Evolutionary conservation across 192 early-diverging fungal species (phyloP).

Genomic region (Globomyces pollinis-pini): DNA sequence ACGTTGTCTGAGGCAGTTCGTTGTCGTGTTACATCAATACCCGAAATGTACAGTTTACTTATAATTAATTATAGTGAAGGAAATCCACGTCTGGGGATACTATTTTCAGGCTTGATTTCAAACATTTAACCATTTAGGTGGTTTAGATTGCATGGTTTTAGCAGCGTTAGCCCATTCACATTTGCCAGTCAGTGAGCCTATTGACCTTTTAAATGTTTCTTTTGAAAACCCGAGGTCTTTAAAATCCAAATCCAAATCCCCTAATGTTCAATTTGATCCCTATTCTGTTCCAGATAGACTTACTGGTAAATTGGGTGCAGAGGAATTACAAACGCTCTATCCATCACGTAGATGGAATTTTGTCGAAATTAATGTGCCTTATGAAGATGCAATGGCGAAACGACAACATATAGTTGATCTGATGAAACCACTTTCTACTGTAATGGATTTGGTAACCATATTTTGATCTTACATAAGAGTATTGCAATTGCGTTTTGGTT

Average conservation of each 20-base stretch:
- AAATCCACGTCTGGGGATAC: conserved; percentile 56
- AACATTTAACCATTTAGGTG: conserved; percentile 50
- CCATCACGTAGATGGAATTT: conserved; percentile 80
- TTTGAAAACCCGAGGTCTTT: conserved; percentile 84
- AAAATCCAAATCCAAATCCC: conserved; percentile 25
- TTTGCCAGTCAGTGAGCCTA: conserved; percentile 64
- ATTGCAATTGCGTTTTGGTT: conserved; percentile 98
- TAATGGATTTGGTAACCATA: conserved; percentile 96
- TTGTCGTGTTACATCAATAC: not conserved
- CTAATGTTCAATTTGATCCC: conserved; percentile 8
- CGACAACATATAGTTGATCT: conserved; percentile 56
- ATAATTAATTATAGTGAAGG: no score
- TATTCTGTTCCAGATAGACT: conserved; percentile 79
- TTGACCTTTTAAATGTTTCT: conserved; percentile 90
- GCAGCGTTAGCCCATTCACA: conserved; percentile 72
- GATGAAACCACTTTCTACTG: conserved; percentile 75
- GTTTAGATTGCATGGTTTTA: conserved; percentile 84
- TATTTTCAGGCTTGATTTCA: conserved; percentile 75
- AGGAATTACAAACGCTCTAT: conserved; percentile 48
- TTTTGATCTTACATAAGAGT: no score
- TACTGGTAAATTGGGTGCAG: conserved; percentile 55
- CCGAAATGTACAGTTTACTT: no score
- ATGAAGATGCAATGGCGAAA: conserved; percentile 50
- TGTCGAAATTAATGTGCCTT: conserved; percentile 82
- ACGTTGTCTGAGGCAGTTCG: conserved; percentile 2